Evolutionary conservation across 2,329 filamentous ascomycete genomes (phyloP).

Genomic region (Neonectria magnoliae): DNA sequence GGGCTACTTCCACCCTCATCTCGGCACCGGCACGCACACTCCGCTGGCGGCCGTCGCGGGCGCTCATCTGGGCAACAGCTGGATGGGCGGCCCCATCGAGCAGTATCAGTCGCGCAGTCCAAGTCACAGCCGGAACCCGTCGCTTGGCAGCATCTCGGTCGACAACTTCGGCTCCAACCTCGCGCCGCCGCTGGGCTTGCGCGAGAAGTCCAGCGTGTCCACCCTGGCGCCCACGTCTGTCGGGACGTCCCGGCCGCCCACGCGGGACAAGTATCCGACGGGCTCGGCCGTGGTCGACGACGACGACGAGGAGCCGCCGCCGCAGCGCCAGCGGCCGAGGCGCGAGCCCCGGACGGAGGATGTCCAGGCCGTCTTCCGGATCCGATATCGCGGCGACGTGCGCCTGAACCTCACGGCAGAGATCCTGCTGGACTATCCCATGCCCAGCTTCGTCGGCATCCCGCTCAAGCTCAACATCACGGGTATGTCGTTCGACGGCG

Average conservation of each 20-base stretch:
- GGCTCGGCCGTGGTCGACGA: constrained; percentile 54
- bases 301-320: constrained; percentile 46
- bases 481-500: constrained; percentile 92
- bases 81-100: constrained; percentile 44
- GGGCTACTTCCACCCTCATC: constrained; percentile 84
- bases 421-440: constrained; percentile 96
- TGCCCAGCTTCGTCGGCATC: constrained; percentile 97
- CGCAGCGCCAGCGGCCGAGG: constrained; percentile 47
- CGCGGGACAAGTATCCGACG: constrained; percentile 57
- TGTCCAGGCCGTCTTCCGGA: constrained; percentile 90
- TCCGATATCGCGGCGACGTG: constrained; percentile 88
- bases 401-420: constrained; percentile 91
- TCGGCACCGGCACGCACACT: constrained; percentile 80
- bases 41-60: constrained; percentile 83
- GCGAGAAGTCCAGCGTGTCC: constrained; percentile 71
- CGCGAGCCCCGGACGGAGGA: constrained; percentile 85
- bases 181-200: constrained; percentile 56
- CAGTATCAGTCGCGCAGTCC: constrained; percentile 35
- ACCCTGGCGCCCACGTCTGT: constrained; percentile 67
- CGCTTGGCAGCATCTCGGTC: constrained; percentile 59
- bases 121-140: constrained; percentile 56
- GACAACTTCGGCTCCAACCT: constrained; percentile 50
- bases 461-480: constrained; percentile 95
- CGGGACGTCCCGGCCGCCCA: constrained; percentile 65
- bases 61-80: constrained; percentile 57